Evolutionary conservation across 2,329 filamentous ascomycete species (phyloP).

Genomic region (Aspergillus puulaauensis): DNA sequence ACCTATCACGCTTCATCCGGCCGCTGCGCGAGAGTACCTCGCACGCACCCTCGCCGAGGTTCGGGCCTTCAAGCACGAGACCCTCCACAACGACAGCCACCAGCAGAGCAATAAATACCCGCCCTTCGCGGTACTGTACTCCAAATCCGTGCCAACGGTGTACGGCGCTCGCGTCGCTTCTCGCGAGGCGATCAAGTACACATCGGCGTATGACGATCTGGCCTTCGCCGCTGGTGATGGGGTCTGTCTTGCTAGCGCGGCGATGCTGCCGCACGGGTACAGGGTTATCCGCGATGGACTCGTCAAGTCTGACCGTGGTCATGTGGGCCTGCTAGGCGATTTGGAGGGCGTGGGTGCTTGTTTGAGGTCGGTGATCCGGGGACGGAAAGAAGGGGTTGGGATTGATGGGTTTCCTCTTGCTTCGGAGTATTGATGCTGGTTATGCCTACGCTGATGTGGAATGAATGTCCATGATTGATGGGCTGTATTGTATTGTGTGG

Average conservation of each 20-base stretch:
- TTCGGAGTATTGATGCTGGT: not conserved
- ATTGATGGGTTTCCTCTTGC: conserved; percentile 42
- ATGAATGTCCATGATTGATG: not conserved
- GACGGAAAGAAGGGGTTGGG: conserved; percentile 71
- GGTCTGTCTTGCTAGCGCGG: conserved; percentile 79
- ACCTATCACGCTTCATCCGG: conserved; percentile 52
- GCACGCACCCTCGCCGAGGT: conserved; percentile 69
- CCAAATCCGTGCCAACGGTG: conserved; percentile 82
- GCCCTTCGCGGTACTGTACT: conserved; percentile 79
- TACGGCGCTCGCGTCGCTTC: conserved; percentile 74
- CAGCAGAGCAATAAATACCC: conserved; percentile 72
- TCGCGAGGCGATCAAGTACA: conserved; percentile 69
- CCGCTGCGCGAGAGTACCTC: conserved; percentile 66
- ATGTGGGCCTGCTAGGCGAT: conserved; percentile 85
- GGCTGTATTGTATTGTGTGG: not conserved
- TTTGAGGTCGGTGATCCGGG: conserved; percentile 66
- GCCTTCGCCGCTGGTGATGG: conserved; percentile 86
- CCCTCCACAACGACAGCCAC: conserved; percentile 61
- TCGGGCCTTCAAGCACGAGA: conserved; percentile 73
- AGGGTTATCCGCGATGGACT: conserved; percentile 69
- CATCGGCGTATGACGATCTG: conserved; percentile 81
- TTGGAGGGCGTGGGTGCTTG: conserved; percentile 76
- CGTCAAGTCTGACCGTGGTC: conserved; percentile 78
- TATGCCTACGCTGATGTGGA: not conserved
- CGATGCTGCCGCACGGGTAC: conserved; percentile 83